Conservation (phyloP, 2,329 filamentous ascomycete genomes). For the Emydomyces testavorans region DNA sequence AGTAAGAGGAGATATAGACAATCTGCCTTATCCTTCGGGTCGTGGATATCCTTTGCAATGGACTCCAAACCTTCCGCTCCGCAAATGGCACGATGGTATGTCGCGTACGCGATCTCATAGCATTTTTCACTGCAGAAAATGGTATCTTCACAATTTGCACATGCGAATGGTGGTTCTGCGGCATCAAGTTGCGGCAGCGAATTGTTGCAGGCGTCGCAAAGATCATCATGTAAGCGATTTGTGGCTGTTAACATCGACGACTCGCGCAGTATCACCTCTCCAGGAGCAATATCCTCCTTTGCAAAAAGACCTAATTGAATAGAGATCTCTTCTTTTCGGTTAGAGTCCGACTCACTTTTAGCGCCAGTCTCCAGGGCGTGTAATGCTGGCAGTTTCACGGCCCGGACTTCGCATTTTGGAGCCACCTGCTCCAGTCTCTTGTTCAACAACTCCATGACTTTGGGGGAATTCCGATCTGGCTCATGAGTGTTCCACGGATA, state of each 20-base stretch:
- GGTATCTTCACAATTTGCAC: slow-evolving; percentile 46
- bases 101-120: slow-evolving; percentile 42
- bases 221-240: slow-evolving; percentile 70
- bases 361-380: slow-evolving; percentile 28
- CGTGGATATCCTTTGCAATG: slow-evolving; percentile 47
- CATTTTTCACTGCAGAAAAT: slow-evolving; percentile 51
- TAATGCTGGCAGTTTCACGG: slow-evolving; percentile 63
- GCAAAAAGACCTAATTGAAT: slow-evolving; percentile 85
- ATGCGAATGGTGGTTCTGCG: slow-evolving; percentile 33
- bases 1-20: slow-evolving; percentile 50
- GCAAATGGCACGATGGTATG: slow-evolving; percentile 50
- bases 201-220: slow-evolving; percentile 81
- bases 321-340: slow-evolving; percentile 28
- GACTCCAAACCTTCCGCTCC: slow-evolving; percentile 44
- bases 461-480: slow-evolving; percentile 45
- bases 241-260: slow-evolving; percentile 80
- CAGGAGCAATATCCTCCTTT: slow-evolving; percentile 63
- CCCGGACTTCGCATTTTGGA: slow-evolving; percentile 68
- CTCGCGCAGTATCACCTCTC: slow-evolving; percentile 67
- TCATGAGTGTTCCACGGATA: slow-evolving; percentile 55
- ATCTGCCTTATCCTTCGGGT: slow-evolving; percentile 47
- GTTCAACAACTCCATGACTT: slow-evolving; percentile 58
- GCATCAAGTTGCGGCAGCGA: slow-evolving; percentile 51
- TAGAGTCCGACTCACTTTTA: slow-evolving; percentile 3
- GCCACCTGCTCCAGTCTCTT: slow-evolving; percentile 55